These are phyloP conservation scores for Lentinula raphanica DNA, from an alignment of 768 basidiomycete genomes.

Conservation along the genomic window DNA sequence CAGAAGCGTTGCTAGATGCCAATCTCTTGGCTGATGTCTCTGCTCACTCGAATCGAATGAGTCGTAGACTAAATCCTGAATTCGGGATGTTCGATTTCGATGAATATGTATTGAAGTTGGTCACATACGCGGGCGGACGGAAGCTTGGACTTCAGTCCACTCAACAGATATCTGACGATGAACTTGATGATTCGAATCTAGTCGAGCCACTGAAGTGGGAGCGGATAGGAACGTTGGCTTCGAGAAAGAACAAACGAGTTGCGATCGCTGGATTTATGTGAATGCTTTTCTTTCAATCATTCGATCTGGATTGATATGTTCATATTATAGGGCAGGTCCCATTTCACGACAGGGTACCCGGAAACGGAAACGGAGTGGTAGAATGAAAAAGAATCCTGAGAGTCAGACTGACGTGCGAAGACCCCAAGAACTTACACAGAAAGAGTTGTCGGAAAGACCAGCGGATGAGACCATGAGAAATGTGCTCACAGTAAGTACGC, in stretches of 20 bases:
- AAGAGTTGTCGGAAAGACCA: slow-evolving; percentile 75
- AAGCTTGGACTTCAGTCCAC: slow-evolving; percentile 43
- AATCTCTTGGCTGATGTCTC: slow-evolving; percentile 54
- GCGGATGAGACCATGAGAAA: slow-evolving; percentile 90
- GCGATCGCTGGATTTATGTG: slow-evolving; percentile 88
- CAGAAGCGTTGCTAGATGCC: slow-evolving; percentile 89
- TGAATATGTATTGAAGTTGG: slow-evolving; percentile 76
- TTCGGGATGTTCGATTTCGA: slow-evolving; percentile 87
- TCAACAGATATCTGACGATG: slow-evolving; percentile 41
- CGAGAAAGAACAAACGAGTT: slow-evolving; percentile 76
- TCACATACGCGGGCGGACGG: slow-evolving; percentile 71
- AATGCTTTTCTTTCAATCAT: slow-evolving; percentile 16
- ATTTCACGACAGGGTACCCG: slow-evolving; percentile 82
- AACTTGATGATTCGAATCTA: slow-evolving; percentile 26
- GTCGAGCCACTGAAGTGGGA: slow-evolving; percentile 67
- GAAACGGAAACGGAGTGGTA: slow-evolving; percentile 19
- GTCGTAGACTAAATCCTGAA: slow-evolving; percentile 83
- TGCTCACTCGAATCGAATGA: slow-evolving; percentile 76
- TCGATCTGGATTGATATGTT: slow-evolving; percentile 9
- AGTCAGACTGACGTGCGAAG: slow-evolving; percentile 56
- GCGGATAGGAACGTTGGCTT: slow-evolving; percentile 76
- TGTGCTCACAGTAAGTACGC: slow-evolving; percentile 67
- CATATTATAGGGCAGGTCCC: slow-evolving; percentile 80
- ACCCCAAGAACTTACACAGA: slow-evolving; percentile 78
- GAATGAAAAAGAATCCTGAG: slow-evolving; percentile 70